Base-by-base conservation (phyloP, 2,329 filamentous ascomycete species). In the Epichloe scottii region DNA sequence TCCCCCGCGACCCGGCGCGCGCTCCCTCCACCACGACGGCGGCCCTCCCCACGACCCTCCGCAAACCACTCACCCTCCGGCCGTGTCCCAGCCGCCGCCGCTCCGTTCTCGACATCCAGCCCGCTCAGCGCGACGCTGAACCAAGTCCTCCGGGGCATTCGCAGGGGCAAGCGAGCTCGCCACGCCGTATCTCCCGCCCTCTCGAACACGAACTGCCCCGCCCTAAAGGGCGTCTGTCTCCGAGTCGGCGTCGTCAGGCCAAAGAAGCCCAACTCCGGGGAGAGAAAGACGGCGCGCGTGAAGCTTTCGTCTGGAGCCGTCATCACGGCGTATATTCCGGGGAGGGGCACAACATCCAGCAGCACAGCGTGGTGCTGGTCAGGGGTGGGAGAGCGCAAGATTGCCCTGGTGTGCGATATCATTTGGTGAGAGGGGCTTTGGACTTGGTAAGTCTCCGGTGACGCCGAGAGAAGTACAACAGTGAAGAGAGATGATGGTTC, bases 251-350 rank as follows among this genome's bases (percentile, higher is more conserved):
- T 90, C 60, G 89, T 87, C 60, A 89, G 93, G 63, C 93, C 93
- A 51, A 98, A 98, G 82, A 98, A 98, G 72, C 93, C 93, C 58
- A 98, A 98, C 70, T 98, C 93, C 30, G 93, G 90, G 51, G 89
- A 97, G 76, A 78, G 93, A 56, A 98, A 98, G 76, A 93, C 89
- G 52, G 91, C 91, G 3, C 88, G 91, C 75, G 85, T 98, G 19
- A 78, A 90, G 59, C 74, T 98, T 65, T 93, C 87, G 54, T 90
- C 81, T 56, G 93, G 93, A 51, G 88, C 83, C 64, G 79, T 94
- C 53, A 77, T 98, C 56, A 95, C 89, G 53, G 88, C 87, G 26
- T 97, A 96, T 73, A 96, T 98, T 63, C 90, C 35, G 93, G 93
- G 49, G 91, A 97, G 79, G 91, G 93, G 46, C 93, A 98, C 72